phyloP scores from a whole-genome alignment of 257 asterid species.

The Catharanthus roseus region DNA sequence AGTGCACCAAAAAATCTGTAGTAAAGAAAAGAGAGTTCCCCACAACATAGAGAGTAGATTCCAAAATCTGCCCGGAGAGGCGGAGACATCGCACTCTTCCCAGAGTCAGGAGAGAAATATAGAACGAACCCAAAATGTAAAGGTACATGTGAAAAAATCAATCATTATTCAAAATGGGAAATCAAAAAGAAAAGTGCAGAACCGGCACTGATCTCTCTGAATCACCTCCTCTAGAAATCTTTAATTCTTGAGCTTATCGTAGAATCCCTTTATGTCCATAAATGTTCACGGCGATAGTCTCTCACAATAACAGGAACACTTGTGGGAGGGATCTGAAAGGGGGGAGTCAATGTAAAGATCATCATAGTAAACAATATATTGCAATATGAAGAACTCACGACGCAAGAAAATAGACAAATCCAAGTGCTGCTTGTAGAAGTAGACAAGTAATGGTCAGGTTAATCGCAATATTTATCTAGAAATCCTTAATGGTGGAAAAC shows the following conservation, averaged over 20 bases:
- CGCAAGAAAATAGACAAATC: no score
- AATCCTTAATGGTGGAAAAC: not conserved
- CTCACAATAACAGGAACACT: slow-evolving; percentile 87
- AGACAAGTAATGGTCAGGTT: not conserved
- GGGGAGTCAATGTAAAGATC: no score
- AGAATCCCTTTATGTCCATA: slow-evolving; percentile 46
- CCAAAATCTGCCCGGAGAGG: slow-evolving; percentile 70
- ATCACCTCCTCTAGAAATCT: not conserved
- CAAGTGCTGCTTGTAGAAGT: not conserved
- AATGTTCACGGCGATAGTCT: slow-evolving; percentile 59
- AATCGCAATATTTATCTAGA: not conserved
- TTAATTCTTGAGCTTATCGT: not conserved
- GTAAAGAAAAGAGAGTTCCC: not conserved
- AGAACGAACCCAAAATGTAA: no score
- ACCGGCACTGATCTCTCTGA: not conserved
- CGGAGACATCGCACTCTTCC: slow-evolving; percentile 63
- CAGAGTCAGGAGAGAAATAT: slow-evolving; percentile 38
- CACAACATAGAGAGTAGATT: slow-evolving; percentile 14
- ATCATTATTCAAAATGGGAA: slow-evolving; percentile 21
- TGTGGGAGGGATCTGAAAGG: slow-evolving; percentile 71
- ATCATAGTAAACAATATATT: not conserved
- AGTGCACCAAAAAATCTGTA: no score
- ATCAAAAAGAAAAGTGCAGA: slow-evolving; percentile 6
- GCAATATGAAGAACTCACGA: not conserved
- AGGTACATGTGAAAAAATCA: slow-evolving; percentile 10